phyloP scores from a whole-genome alignment of 2,329 filamentous ascomycete genomes.

The Lecanicillium sp. region DNA sequence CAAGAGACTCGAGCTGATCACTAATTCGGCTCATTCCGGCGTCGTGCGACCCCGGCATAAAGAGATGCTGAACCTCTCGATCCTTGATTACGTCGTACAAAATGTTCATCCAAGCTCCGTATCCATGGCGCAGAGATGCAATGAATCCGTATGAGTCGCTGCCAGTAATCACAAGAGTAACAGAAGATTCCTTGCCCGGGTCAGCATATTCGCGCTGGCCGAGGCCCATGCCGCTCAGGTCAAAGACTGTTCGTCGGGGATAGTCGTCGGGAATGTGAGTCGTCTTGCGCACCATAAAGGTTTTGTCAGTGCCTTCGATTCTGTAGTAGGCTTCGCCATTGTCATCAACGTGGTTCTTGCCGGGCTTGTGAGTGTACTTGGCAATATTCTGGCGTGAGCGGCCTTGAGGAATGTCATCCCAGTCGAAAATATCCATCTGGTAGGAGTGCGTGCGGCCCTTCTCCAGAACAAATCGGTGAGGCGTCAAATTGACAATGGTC shows the following conservation, averaged over 20 bases:
- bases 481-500: constrained; percentile 26
- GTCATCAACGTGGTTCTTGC: constrained; percentile 14
- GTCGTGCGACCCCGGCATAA: constrained; percentile 40
- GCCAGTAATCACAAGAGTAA: constrained; percentile 26
- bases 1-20: constrained; percentile 23
- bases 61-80: constrained; percentile 33
- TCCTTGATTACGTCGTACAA: constrained; percentile 24
- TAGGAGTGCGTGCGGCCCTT: constrained; percentile 17
- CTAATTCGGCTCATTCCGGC: constrained; percentile 37
- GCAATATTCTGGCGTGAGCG: constrained; percentile 21
- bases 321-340: constrained; percentile 24
- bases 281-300: constrained; percentile 20
- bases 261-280: constrained; percentile 20
- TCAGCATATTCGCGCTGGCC: constrained; percentile 25
- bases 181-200: constrained; percentile 19
- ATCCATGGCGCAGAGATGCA: constrained; percentile 19
- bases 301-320: constrained; percentile 20
- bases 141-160: constrained; percentile 23
- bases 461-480: constrained; percentile 19
- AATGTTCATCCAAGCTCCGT: constrained; percentile 23
- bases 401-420: constrained; percentile 23
- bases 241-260: constrained; percentile 19
- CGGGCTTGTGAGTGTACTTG: constrained; percentile 15
- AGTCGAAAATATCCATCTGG: constrained; percentile 23
- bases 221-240: constrained; percentile 21